Conservation (phyloP, 768 basidiomycete genomes). For the Grammothele lineata region DNA sequence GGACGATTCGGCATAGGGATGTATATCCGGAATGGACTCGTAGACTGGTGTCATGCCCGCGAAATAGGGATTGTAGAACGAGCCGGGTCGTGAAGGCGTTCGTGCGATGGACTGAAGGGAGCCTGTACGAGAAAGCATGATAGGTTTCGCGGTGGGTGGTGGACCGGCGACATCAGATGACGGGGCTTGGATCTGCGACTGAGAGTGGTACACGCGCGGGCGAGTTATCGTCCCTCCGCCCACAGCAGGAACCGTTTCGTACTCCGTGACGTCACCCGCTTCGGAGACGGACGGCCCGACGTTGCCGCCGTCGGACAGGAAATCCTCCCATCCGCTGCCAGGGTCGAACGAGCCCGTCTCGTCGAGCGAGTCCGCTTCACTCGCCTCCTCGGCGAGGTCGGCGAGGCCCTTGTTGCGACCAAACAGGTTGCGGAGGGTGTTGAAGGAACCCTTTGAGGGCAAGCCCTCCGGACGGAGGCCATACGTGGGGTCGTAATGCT, state of each 20-base stretch:
- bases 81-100: slow-evolving; percentile 9
- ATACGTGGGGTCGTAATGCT: slow-evolving; percentile 95
- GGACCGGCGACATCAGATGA: slow-evolving; percentile 27
- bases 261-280: slow-evolving; percentile 49
- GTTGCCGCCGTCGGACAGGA: slow-evolving; percentile 37
- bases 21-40: slow-evolving; percentile 8
- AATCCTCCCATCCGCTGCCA: slow-evolving; percentile 70
- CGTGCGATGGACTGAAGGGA: slow-evolving; percentile 4
- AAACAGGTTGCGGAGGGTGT: slow-evolving; percentile 73
- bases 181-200: slow-evolving; percentile 61
- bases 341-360: slow-evolving; percentile 55
- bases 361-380: slow-evolving; percentile 38
- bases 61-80: slow-evolving; percentile 19
- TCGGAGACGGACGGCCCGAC: slow-evolving; percentile 40
- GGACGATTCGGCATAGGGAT: slow-evolving; percentile 11
- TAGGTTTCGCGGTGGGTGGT: slow-evolving; percentile 1
- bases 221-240: slow-evolving; percentile 86
- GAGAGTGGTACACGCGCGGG: slow-evolving; percentile 82
- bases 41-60: slow-evolving; percentile 21
- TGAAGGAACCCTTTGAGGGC: slow-evolving; percentile 79
- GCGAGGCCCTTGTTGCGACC: slow-evolving; percentile 60
- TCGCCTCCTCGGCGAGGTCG: slow-evolving; percentile 70
- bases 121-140: slow-evolving; percentile 1
- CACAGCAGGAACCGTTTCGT: slow-evolving; percentile 87
- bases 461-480: slow-evolving; percentile 90